Percentiles rank a stretch among this genome's conserved stretches.
Conservation (phyloP, 352 stramenopile genomes). For the Phytopythium oedochilum region DNA sequence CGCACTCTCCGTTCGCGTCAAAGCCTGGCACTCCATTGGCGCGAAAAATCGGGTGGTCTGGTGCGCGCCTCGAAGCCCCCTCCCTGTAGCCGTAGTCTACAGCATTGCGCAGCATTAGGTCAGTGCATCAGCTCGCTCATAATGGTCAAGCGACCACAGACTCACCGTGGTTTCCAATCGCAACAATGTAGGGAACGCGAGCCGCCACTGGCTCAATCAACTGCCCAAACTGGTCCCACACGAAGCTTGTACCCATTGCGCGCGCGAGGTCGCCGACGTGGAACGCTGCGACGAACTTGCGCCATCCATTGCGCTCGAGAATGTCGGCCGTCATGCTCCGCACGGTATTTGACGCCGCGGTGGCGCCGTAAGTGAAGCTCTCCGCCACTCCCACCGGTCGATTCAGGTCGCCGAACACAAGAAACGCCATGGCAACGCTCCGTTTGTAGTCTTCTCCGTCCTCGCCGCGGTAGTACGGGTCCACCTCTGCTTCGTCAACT, state of each 20-base stretch:
- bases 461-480: constrained; percentile 1
- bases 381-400: constrained; percentile 12
- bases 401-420: constrained; percentile 76
- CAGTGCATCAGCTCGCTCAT: no score
- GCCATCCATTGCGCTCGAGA: constrained; percentile 17
- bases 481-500: neutral
- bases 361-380: constrained; percentile 24
- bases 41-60: constrained; percentile 28
- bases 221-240: constrained; percentile 84
- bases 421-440: constrained; percentile 44
- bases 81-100: constrained; percentile 46
- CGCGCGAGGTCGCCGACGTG: constrained; percentile 84
- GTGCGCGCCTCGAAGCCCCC: constrained; percentile 18
- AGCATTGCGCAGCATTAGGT: neutral
- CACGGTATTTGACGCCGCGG: constrained; percentile 34
- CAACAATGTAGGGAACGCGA: constrained; percentile 78
- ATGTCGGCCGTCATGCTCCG: constrained; percentile 27
- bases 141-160: neutral
- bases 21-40: constrained; percentile 24
- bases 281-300: constrained; percentile 61
- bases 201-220: constrained; percentile 77
- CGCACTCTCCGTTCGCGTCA: constrained; percentile 82
- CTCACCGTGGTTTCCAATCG: constrained; percentile 44
- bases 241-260: constrained; percentile 51
- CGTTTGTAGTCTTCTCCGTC: constrained; percentile 11